A percentile compares a stretch with the other conserved stretches of the same genome.
phyloP scores from a whole-genome alignment of 495 filamentous ascomycete genomes.

The Pseudomonodictys pantanalensis region DNA sequence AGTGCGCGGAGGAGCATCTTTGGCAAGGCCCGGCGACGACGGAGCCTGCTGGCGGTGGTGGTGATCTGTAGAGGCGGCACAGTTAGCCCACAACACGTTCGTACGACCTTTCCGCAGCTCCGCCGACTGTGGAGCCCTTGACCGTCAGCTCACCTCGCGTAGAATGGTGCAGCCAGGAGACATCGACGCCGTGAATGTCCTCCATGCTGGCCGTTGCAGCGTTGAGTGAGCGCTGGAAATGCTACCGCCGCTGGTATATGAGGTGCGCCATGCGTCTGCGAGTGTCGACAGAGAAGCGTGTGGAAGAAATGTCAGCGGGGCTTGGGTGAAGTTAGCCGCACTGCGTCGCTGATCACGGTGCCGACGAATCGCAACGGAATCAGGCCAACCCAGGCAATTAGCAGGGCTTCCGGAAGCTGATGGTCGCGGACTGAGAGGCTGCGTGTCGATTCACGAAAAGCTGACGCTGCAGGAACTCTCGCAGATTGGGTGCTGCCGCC shows the following conservation, averaged over 20 bases:
- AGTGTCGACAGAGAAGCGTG: background rate
- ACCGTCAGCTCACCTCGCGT: conserved; percentile 54
- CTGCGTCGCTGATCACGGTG: background rate
- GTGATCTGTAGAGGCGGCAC: conserved; percentile 21
- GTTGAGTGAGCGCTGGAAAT: background rate
- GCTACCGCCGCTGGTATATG: conserved; percentile 8
- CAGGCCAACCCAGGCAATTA: no score
- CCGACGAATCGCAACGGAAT: background rate
- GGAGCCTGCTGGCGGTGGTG: conserved; percentile 34
- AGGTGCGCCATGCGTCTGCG: conserved; percentile 17
- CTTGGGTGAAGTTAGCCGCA: conserved; percentile 17
- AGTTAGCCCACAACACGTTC: conserved; percentile 8
- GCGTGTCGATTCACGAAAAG: background rate
- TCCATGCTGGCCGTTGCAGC: conserved; percentile 49
- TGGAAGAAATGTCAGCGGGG: conserved; percentile 26
- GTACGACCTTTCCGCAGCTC: background rate
- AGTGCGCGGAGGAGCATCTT: conserved; percentile 32
- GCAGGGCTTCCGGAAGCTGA: background rate
- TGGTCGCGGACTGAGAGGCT: background rate
- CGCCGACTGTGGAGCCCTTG: background rate
- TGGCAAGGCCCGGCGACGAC: conserved; percentile 30
- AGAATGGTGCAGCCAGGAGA: conserved; percentile 69
- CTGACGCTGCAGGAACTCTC: no score
- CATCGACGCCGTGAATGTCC: conserved; percentile 62
- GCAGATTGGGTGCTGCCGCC: no score